These are phyloP conservation scores for Eucalyptus regnans DNA, from an alignment of 345 rosid species.

Conservation along the genomic window DNA sequence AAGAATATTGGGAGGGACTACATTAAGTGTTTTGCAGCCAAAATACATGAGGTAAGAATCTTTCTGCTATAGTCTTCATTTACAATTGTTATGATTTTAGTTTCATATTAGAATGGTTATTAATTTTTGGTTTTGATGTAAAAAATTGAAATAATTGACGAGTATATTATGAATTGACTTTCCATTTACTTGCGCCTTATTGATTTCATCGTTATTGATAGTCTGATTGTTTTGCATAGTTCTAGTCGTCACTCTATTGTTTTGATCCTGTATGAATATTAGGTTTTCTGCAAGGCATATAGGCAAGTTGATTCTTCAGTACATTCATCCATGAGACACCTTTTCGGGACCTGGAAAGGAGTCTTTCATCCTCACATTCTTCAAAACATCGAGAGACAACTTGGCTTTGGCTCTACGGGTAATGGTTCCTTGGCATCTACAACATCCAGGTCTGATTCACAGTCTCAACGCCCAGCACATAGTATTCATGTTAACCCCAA, in stretches of 20 bases:
- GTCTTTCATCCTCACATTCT: constrained; percentile 77
- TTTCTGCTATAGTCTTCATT: background rate
- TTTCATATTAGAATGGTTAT: background rate
- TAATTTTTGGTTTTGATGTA: background rate
- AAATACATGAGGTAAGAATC: constrained; percentile 74
- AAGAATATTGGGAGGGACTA: constrained; percentile 95
- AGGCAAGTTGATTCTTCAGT: constrained; percentile 76
- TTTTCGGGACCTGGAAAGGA: constrained; percentile 99
- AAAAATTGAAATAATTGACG: background rate
- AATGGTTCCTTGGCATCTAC: constrained; percentile 61
- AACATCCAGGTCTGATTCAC: constrained; percentile 54
- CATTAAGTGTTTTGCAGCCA: constrained; percentile 72
- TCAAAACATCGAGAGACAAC: constrained; percentile 81
- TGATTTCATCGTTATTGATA: background rate
- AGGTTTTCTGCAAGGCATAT: constrained; percentile 92
- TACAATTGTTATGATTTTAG: background rate
- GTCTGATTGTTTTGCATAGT: background rate
- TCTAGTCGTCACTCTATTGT: background rate
- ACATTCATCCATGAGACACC: constrained; percentile 85
- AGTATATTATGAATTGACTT: background rate
- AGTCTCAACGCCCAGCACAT: constrained; percentile 62
- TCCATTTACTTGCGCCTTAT: background rate
- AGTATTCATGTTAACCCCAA: constrained; percentile 99
- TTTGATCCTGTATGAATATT: background rate
- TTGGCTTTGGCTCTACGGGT: constrained; percentile 54